These are phyloP conservation scores for Erucastrum elatum DNA, from an alignment of 345 rosid genomes.

Conservation along the genomic window DNA sequence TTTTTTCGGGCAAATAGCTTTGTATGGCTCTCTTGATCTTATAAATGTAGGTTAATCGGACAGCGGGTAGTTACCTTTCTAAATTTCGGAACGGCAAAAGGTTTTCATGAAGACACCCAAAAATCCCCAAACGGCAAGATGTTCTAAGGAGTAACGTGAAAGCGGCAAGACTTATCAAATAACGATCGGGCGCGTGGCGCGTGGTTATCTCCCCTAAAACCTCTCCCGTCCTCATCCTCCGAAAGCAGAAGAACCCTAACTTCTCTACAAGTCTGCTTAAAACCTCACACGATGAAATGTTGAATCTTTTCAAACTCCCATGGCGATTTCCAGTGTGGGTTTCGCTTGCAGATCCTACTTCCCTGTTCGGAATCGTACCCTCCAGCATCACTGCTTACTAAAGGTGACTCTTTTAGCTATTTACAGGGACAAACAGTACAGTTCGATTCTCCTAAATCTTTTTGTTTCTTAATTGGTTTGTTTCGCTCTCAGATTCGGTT, in stretches of 20 bases:
- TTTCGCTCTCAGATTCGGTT: conserved; percentile 43
- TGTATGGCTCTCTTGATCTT: background rate
- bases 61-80: background rate
- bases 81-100: background rate
- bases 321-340: conserved; percentile 56
- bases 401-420: conserved; percentile 44
- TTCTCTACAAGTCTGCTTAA: conserved; percentile 38
- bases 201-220: conserved; percentile 20
- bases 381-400: conserved; percentile 44
- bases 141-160: background rate
- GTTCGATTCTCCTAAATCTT: background rate
- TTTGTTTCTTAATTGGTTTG: background rate
- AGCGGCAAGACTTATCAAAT: conserved; percentile 12
- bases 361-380: conserved; percentile 48
- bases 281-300: conserved; percentile 39
- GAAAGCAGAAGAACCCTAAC: conserved; percentile 43
- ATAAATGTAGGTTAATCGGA: background rate
- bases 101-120: background rate
- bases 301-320: conserved; percentile 30
- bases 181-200: conserved; percentile 10
- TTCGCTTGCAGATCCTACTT: conserved; percentile 50
- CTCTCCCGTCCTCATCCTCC: conserved; percentile 20
- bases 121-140: conserved; percentile 11
- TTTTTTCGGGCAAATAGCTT: too few species aligned
- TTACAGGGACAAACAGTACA: background rate